Base-by-base conservation (phyloP, 2,329 filamentous ascomycete genomes). In the Microcyclospora tardicrescens region DNA sequence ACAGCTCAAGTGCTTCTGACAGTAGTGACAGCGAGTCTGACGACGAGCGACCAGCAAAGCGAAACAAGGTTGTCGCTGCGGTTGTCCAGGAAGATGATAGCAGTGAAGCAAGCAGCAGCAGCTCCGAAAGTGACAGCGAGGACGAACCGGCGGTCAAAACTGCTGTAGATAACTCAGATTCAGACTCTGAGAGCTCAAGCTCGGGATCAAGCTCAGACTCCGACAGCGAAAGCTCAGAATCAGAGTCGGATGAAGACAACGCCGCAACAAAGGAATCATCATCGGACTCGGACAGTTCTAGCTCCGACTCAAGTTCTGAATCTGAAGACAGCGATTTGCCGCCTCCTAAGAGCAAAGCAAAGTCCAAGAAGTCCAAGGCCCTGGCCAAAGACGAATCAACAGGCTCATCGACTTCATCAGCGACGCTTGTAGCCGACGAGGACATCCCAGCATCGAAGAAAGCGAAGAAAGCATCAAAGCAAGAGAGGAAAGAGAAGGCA, bases 41-140 rank as follows among this genome's bases (percentile, higher is more conserved):
- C 12, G 56, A 58, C 24, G 45, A 42, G 19, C 44, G 47, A 16
- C 51, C 52, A 14, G 44, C 49, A 32, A 60, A 57, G 49, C 51
- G 55, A 40, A 38, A 43, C 40, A 54, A 58, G 36, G 41, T 44
- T 16, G 35, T 32, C 15, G 42, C 40, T 36, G 37, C 42, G 35
- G 36, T 29, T 45, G 33, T 33, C 27, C 19, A 32, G 5, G 9
- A 48, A 48, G 45, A 39, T 19, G 36, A 31, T 29, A 42, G 34
- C 32, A 46, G 32, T 30, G 39, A 40, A 36, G 38, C 35, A 38
- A 49, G 39, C 39, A 42, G 42, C 41, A 24, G 19, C 19, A 46
- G 42, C 29, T 24, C 19, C 5, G 19, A 24, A 24, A 24, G 19
- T 8, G 19, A 24, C 19, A 24, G 19, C 8, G 19, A 24, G 8